Percentiles rank a stretch among this genome's conserved stretches.
These are phyloP conservation scores for Aureobasidium vineae DNA, from an alignment of 2,329 filamentous ascomycete genomes.

Conservation along the genomic window DNA sequence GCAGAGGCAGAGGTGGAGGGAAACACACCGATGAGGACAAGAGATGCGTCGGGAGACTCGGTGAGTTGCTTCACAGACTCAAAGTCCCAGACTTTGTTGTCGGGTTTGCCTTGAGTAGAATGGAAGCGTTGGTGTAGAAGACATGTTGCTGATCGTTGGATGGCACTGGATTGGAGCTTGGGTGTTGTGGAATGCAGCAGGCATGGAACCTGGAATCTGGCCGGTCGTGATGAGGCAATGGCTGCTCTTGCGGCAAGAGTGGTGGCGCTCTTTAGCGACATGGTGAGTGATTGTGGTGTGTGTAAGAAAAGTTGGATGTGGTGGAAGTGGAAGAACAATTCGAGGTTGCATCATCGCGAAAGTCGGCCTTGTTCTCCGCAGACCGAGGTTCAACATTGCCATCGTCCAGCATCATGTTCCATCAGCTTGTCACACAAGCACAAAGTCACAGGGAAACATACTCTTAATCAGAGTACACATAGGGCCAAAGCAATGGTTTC, in stretches of 20 bases:
- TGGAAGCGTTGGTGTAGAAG: constrained; percentile 9
- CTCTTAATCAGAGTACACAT: neutral
- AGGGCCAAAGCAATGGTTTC: neutral
- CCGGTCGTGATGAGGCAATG: neutral
- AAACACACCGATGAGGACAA: constrained; percentile 36
- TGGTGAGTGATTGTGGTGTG: constrained; percentile 18
- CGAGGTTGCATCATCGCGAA: constrained; percentile 11
- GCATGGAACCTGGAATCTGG: neutral
- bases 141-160: constrained; percentile 21
- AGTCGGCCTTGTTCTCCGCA: constrained; percentile 3
- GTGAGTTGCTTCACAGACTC: constrained; percentile 37
- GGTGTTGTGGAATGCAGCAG: neutral
- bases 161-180: constrained; percentile 19
- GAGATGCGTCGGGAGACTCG: constrained; percentile 36
- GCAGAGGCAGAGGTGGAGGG: neutral
- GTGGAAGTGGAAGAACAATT: neutral
- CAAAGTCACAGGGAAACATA: neutral
- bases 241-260: constrained; percentile 28
- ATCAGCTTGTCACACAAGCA: neutral
- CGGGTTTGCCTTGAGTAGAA: constrained; percentile 21
- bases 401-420: neutral
- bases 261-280: constrained; percentile 32
- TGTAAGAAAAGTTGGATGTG: neutral
- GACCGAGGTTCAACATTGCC: constrained; percentile 1
- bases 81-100: constrained; percentile 11